phyloP scores from a whole-genome alignment of 208 protist species.

The Acanthamoeba rhysodes region DNA sequence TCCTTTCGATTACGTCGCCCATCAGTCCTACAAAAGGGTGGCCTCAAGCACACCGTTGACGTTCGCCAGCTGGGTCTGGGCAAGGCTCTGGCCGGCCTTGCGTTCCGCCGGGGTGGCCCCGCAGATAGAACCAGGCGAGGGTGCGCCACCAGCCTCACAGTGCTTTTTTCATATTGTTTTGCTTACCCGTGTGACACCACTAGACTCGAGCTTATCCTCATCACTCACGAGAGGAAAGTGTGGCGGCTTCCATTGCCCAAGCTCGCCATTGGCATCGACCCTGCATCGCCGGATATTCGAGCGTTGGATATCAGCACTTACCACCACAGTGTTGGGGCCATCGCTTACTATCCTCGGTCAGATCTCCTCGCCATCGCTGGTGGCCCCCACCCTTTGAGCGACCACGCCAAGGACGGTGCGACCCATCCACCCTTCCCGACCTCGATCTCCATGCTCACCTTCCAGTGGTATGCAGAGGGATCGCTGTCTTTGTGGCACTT shows the following conservation, averaged over 20 bases:
- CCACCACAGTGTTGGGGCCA: background rate
- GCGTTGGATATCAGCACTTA: constrained; percentile 16
- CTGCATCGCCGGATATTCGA: background rate
- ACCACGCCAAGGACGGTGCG: background rate
- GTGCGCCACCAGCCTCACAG: background rate
- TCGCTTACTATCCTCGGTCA: background rate
- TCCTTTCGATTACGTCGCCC: background rate
- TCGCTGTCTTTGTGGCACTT: constrained; percentile 50
- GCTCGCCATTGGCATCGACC: constrained; percentile 33
- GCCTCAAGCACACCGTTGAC: background rate
- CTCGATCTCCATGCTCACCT: background rate
- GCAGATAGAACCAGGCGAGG: background rate
- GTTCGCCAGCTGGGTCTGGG: constrained; percentile 2
- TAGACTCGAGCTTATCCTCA: constrained; percentile 48
- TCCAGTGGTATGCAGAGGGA: constrained; percentile 37
- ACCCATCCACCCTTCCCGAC: background rate
- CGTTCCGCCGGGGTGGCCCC: background rate
- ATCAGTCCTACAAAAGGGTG: constrained; percentile 26
- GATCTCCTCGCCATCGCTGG: constrained; percentile 46
- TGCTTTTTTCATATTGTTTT: background rate
- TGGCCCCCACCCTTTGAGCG: background rate
- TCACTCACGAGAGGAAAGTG: constrained; percentile 52
- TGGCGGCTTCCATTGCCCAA: constrained; percentile 19
- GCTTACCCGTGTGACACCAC: background rate
- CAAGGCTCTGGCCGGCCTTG: constrained; percentile 30